phyloP scores from a whole-genome alignment of 2,329 filamentous ascomycete genomes.

The Lecanicillium sp. region DNA sequence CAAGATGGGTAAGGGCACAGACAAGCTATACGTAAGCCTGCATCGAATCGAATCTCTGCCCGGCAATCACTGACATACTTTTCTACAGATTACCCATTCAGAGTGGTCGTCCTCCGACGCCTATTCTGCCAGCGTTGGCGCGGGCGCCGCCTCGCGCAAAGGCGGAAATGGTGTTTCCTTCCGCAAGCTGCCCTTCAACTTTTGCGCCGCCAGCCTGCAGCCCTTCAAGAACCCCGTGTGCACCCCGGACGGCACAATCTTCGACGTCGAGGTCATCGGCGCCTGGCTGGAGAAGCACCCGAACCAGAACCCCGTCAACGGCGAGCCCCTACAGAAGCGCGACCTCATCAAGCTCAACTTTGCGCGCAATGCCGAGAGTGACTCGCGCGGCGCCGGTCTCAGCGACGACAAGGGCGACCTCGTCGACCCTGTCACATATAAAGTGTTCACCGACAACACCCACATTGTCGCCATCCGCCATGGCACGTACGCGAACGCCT shows the following conservation, averaged over 20 bases:
- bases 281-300: conserved; percentile 88
- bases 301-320: conserved; percentile 83
- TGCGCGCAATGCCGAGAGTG: conserved; percentile 74
- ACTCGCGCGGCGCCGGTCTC: conserved; percentile 40
- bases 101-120: conserved; percentile 93
- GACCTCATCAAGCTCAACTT: conserved; percentile 91
- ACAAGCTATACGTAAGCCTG: conserved; percentile 37
- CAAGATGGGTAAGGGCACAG: conserved; percentile 38
- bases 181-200: conserved; percentile 92
- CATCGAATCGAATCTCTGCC: not conserved
- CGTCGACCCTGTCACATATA: conserved; percentile 94
- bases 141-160: conserved; percentile 52
- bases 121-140: conserved; percentile 73
- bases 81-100: conserved; percentile 73
- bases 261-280: conserved; percentile 90
- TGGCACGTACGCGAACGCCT: conserved; percentile 84
- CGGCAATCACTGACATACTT: conserved; percentile 5
- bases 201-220: conserved; percentile 91
- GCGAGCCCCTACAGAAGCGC: conserved; percentile 67
- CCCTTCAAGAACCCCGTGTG: conserved; percentile 94
- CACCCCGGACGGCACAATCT: conserved; percentile 79
- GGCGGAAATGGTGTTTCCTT: conserved; percentile 54
- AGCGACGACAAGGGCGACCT: conserved; percentile 65
- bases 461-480: conserved; percentile 85
- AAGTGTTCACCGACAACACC: conserved; percentile 96